Percentiles rank a stretch among this genome's conserved stretches.
These are phyloP conservation scores for Alloteropsis angusta DNA, from an alignment of 202 grass and related monocot genomes.

Conservation along the genomic window DNA sequence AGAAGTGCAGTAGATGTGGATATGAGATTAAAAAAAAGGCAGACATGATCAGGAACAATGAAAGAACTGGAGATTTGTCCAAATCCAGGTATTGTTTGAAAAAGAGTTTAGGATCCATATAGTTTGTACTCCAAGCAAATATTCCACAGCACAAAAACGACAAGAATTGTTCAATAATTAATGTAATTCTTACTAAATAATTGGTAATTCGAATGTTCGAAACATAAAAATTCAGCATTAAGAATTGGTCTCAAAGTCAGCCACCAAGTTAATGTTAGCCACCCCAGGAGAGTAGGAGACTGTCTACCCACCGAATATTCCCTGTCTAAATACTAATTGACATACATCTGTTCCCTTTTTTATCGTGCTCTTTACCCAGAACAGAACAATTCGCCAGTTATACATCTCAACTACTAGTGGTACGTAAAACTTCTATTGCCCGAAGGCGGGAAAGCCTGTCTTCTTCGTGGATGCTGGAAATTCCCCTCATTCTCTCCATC, in stretches of 20 bases:
- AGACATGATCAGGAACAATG: too few relatives aligned
- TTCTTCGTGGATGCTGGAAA: slow-evolving; percentile 48
- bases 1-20: too few relatives aligned
- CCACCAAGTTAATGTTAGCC: background rate
- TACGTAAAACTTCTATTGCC: slow-evolving; percentile 77
- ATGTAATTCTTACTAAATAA: background rate
- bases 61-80: too few relatives aligned
- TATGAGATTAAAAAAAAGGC: too few relatives aligned
- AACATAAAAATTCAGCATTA: background rate
- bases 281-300: background rate
- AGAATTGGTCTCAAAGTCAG: background rate
- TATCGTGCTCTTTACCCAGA: background rate
- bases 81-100: background rate
- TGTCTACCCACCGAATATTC: background rate
- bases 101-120: background rate
- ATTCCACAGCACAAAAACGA: background rate
- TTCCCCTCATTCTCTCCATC: slow-evolving; percentile 32
- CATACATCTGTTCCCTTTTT: background rate
- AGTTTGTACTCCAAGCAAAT: background rate
- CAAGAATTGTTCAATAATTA: background rate
- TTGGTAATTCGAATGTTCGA: background rate
- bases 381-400: background rate
- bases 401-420: slow-evolving; percentile 27
- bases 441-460: slow-evolving; percentile 79
- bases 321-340: background rate